These are phyloP conservation scores for Cyclotella choctawhatcheeana DNA, from an alignment of 108 stramenopile genomes.

Conservation along the genomic window DNA sequence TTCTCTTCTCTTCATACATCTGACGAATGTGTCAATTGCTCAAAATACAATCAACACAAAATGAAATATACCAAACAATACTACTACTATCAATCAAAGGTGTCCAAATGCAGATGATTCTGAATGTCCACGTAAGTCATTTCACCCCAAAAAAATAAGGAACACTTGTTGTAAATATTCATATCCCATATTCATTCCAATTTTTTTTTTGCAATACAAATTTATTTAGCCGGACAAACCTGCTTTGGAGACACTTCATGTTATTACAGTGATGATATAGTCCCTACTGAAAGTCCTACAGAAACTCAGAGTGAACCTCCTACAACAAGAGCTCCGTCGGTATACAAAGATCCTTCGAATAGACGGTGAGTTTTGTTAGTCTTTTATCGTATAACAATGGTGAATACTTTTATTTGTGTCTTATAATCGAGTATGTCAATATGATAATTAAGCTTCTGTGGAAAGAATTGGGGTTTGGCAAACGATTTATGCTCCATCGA, in stretches of 20 bases:
- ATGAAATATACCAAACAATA: not conserved
- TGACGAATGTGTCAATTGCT: too few species aligned
- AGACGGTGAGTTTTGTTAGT: constrained; percentile 13
- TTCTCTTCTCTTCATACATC: not conserved
- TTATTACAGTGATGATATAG: constrained; percentile 31
- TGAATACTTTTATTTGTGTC: not conserved
- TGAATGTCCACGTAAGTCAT: constrained; percentile 10
- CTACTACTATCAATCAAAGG: constrained; percentile 8
- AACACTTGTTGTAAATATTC: not conserved
- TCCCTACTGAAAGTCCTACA: constrained; percentile 29
- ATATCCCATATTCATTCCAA: not conserved
- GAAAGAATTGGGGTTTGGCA: constrained; percentile 14
- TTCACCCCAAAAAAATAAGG: not conserved
- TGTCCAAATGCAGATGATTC: constrained; percentile 26
- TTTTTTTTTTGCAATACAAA: constrained; percentile 3
- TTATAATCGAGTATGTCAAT: not conserved
- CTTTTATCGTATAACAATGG: not conserved
- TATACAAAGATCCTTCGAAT: constrained; percentile 37
- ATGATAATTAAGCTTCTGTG: constrained; percentile 7
- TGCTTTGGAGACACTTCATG: constrained; percentile 50
- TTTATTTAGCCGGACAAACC: constrained; percentile 13
- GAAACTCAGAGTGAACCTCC: constrained; percentile 20
- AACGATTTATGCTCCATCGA: constrained; percentile 27
- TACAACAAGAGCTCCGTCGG: constrained; percentile 32
- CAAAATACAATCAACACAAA: too few species aligned